Percentiles rank a stretch among this genome's conserved stretches.
Evolutionary conservation across 257 asterid genomes (phyloP).

Genomic region (Handroanthus guayacan): DNA sequence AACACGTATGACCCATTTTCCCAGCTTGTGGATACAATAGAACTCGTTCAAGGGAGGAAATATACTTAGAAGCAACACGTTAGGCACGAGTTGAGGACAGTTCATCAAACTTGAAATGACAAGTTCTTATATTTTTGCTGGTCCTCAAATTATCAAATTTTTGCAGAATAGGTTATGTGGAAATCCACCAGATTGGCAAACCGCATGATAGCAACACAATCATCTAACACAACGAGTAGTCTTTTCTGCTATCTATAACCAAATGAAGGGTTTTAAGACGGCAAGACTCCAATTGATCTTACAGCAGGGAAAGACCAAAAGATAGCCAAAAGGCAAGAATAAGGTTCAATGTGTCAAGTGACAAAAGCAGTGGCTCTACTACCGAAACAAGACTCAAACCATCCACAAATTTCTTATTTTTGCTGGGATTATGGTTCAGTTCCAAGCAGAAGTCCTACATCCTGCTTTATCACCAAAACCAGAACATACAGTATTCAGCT

Average conservation of each 20-base stretch:
- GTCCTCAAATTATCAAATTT: neutral
- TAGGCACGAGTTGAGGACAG: neutral
- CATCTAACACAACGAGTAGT: neutral
- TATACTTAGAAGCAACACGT: neutral
- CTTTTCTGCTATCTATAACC: neutral
- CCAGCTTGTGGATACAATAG: neutral
- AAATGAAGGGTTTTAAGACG: neutral
- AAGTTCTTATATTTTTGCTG: neutral
- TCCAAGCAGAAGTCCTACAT: neutral
- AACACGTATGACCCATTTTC: neutral
- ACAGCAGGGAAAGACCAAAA: neutral
- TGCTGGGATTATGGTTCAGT: neutral
- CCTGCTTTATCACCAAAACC: neutral
- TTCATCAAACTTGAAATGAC: neutral
- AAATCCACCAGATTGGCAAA: neutral
- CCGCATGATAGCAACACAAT: conserved; percentile 5
- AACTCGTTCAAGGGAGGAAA: neutral
- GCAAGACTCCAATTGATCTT: neutral
- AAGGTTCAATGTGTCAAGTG: neutral
- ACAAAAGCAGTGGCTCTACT: neutral
- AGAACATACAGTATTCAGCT: too few relatives aligned
- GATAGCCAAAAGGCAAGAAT: conserved; percentile 6
- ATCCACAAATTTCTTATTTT: neutral
- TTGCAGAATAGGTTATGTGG: neutral
- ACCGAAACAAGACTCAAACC: neutral